Conservation (phyloP, 306 rosid genomes). For the Notholithocarpus densiflorus region DNA sequence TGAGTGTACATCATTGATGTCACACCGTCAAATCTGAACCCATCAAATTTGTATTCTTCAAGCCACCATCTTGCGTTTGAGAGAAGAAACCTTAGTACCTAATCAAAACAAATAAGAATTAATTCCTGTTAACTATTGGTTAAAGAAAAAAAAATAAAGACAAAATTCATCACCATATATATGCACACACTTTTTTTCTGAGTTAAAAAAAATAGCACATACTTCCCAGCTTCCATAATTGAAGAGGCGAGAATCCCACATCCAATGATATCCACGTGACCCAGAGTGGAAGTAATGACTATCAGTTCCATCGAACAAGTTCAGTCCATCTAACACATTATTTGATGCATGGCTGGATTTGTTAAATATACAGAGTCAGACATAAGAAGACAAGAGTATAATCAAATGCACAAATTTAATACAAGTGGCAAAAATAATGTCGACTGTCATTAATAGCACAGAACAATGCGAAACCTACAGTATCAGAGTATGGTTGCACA, state of each 20-base stretch:
- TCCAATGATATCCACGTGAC: constrained; percentile 97
- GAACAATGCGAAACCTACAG: not conserved
- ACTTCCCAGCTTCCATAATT: constrained; percentile 99
- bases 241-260: constrained; percentile 99
- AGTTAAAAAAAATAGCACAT: constrained; percentile 29
- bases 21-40: constrained; percentile 96
- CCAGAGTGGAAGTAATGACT: constrained; percentile 94
- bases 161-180: constrained; percentile 5
- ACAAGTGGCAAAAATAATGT: not conserved
- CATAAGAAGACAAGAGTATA: constrained; percentile 16
- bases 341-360: constrained; percentile 82
- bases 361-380: constrained; percentile 29
- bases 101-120: constrained; percentile 15
- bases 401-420: constrained; percentile 18
- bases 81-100: constrained; percentile 90
- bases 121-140: constrained; percentile 7
- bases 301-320: constrained; percentile 98
- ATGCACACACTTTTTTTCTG: not conserved
- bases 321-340: constrained; percentile 89
- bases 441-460: not conserved
- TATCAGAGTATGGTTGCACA: not conserved
- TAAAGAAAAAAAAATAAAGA: constrained; percentile 13
- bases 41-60: constrained; percentile 94
- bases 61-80: constrained; percentile 99
- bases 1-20: constrained; percentile 99